A percentile compares a stretch with the other conserved stretches of the same genome.
phyloP scores from a whole-genome alignment of 2,329 filamentous ascomycete species.

The Verticillium zaregamsianum region DNA sequence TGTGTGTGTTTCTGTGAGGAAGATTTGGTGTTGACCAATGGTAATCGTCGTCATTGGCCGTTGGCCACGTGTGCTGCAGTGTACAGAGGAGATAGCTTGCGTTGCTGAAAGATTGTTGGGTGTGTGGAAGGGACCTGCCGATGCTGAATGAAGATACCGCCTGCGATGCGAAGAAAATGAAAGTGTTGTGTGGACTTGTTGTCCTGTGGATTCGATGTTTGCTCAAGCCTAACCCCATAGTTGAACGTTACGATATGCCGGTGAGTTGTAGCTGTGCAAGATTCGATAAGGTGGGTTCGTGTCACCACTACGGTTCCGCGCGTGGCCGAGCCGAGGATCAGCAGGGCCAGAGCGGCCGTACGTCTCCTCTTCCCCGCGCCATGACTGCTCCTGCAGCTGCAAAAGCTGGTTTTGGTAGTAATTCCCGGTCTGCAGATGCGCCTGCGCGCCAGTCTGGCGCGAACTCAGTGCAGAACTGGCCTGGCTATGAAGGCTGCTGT shows the following conservation, averaged over 20 bases:
- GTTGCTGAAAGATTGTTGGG: not conserved
- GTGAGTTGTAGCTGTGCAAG: slow-evolving; percentile 56
- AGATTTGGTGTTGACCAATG: not conserved
- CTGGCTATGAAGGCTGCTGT: slow-evolving; percentile 10
- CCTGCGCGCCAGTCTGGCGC: slow-evolving; percentile 13
- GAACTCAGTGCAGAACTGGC: slow-evolving; percentile 12
- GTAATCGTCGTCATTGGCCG: not conserved
- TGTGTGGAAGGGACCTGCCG: not conserved
- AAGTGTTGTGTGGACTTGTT: not conserved
- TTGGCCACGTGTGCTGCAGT: not conserved
- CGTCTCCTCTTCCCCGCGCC: not conserved
- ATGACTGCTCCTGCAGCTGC: slow-evolving; percentile 16
- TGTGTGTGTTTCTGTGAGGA: not conserved
- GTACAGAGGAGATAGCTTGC: not conserved
- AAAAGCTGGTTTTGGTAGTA: slow-evolving; percentile 12
- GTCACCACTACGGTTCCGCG: slow-evolving; percentile 2
- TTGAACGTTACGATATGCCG: slow-evolving; percentile 48
- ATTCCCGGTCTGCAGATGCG: slow-evolving; percentile 3
- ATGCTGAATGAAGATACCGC: not conserved
- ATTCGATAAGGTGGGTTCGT: slow-evolving; percentile 41
- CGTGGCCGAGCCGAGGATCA: not conserved
- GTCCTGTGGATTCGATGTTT: not conserved
- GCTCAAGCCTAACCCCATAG: slow-evolving; percentile 48
- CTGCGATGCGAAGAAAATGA: slow-evolving; percentile 12
- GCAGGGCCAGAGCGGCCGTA: not conserved